Base-by-base conservation (phyloP, 1,284 basidiomycete genomes). In the Schizopora paradoxa region DNA sequence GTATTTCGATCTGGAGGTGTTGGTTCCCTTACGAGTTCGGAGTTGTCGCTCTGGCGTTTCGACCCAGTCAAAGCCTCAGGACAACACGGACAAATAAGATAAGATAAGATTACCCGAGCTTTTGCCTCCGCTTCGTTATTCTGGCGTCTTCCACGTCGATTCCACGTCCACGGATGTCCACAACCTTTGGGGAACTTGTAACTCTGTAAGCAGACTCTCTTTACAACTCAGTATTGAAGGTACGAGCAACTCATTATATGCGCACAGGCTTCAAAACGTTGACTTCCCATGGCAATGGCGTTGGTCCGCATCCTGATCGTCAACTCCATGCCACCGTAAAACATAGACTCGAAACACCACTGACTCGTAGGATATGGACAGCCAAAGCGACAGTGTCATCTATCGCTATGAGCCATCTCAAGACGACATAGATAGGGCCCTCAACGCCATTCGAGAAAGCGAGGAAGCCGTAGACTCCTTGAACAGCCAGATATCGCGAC, bases 401-500 rank as follows among this genome's bases (percentile, higher is more conserved):
- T 48, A 46, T 32, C 43, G 43, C 6, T 49, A 16, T n/a, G 27
- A 47, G 14, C 48, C 43, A 11, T 43, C 45, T 14, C 40, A 42
- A 19, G 21, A 49, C 14, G 40, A 45, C 34, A 35, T 44, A 31
- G 29, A 16, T 19, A 47, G 31, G 18, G 49, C 49, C 4, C 49
- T 41, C 18, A 26, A 43, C 23, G 41, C 47, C 14, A 51, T 51
- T n/a, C 25, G 41, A 21, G 34, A 21, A 13, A 45, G 47, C 32
- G 49, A 51, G 27, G 27, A 29, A 4, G 14, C 35, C 14, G 44
- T 51, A 23, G 34, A 18, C 18, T 22, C 14, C 7, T 28, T 51
- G 18, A 33, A 51, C 11, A 11, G 25, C 14, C 34, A 39, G 29
- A 38, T 44, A 21, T 31, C 31, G 21, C 53, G 37, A 8, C 62